Percentiles rank a stretch among this genome's conserved stretches.
These are phyloP conservation scores for Penicillium sp. DNA, from an alignment of 2,329 filamentous ascomycete species.

Conservation along the genomic window DNA sequence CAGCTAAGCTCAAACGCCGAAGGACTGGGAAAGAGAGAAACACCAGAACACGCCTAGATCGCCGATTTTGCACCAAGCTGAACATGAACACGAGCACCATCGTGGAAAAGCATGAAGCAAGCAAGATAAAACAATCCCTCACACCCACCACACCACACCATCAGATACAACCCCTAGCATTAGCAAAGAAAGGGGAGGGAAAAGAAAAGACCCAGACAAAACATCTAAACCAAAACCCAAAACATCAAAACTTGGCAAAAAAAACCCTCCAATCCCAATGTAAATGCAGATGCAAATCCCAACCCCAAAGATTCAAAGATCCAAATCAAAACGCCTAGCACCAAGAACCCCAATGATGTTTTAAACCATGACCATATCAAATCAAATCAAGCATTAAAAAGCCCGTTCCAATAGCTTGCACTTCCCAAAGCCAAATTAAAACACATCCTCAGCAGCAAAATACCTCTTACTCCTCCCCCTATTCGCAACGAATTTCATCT, in stretches of 20 bases:
- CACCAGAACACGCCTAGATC: conserved; percentile 18
- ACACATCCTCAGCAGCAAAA: conserved; percentile 65
- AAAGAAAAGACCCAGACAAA: no score
- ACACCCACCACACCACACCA: no score
- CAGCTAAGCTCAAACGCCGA: background rate
- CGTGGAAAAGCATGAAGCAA: no score
- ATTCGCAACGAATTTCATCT: conserved; percentile 70
- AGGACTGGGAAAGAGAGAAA: conserved; percentile 9
- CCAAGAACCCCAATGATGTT: conserved; percentile 1
- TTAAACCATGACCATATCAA: no score
- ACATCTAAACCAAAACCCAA: background rate
- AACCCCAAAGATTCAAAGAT: conserved; percentile 3
- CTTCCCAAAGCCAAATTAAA: no score
- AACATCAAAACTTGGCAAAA: conserved; percentile 3
- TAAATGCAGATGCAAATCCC: conserved; percentile 28
- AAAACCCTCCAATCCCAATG: conserved; percentile 7
- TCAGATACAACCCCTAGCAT: no score
- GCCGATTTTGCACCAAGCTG: conserved; percentile 21
- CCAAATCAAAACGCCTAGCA: conserved; percentile 10
- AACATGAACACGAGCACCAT: no score
- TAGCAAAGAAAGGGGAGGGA: background rate
- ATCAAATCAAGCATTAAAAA: background rate
- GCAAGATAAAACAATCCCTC: background rate
- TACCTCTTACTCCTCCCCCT: conserved; percentile 72
- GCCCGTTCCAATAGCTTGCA: no score